Evolutionary conservation across 768 basidiomycete genomes (phyloP).

Genomic region (Leccinum rimulosum): DNA sequence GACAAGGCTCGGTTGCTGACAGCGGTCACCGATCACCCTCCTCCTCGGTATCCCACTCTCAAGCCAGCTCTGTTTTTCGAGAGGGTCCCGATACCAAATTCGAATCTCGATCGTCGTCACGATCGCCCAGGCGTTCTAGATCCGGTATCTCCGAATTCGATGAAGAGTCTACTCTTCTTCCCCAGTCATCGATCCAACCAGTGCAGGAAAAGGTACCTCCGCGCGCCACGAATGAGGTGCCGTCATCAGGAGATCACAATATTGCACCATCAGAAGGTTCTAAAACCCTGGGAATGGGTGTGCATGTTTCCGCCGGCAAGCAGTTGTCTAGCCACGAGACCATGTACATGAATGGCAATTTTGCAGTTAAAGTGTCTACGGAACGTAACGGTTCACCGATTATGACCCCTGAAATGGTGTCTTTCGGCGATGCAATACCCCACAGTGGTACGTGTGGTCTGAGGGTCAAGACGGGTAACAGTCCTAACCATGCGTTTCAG

Average conservation of each 20-base stretch:
- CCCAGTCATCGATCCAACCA: constrained; percentile 17
- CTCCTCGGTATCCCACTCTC: constrained; percentile 23
- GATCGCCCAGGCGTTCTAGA: constrained; percentile 42
- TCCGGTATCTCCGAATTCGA: constrained; percentile 28
- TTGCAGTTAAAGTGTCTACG: constrained; percentile 10
- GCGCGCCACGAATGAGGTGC: constrained; percentile 10
- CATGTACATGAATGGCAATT: constrained; percentile 20
- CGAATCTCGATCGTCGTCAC: constrained; percentile 48
- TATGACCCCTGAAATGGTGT: constrained; percentile 5
- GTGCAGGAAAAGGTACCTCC: constrained; percentile 38
- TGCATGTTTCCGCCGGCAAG: constrained; percentile 12
- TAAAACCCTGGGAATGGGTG: constrained; percentile 17
- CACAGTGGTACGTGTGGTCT: constrained; percentile 17
- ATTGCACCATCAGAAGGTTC: constrained; percentile 19
- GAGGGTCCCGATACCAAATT: constrained; percentile 33
- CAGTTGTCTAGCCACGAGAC: constrained; percentile 24
- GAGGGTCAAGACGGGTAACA: background rate
- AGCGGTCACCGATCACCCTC: constrained; percentile 16
- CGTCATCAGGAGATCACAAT: constrained; percentile 9
- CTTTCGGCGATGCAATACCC: constrained; percentile 7
- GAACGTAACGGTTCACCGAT: constrained; percentile 15
- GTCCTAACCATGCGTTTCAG: constrained; percentile 18
- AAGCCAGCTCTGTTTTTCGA: constrained; percentile 28
- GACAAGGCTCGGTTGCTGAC: constrained; percentile 6
- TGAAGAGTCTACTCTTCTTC: constrained; percentile 20